These are phyloP conservation scores for Paecilomyces formosus DNA, from an alignment of 2,329 filamentous ascomycete genomes.

Conservation along the genomic window DNA sequence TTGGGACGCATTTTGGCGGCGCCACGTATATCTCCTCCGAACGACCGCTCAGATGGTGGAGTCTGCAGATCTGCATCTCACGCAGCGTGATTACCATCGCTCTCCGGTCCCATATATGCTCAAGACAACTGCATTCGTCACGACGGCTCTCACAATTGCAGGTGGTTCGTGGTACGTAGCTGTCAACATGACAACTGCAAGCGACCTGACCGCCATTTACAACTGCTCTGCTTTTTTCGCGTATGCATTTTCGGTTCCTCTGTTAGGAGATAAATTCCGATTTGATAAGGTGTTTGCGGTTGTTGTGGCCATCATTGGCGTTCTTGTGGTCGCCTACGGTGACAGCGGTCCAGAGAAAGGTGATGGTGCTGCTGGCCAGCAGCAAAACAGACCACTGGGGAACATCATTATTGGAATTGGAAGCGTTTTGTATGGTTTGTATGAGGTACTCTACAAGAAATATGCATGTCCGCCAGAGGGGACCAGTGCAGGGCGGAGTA, in stretches of 20 bases:
- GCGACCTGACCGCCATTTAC: slow-evolving; percentile 95
- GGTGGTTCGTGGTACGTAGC: slow-evolving; percentile 94
- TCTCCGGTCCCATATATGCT: slow-evolving; percentile 66
- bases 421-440: slow-evolving; percentile 88
- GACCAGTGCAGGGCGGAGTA: slow-evolving; percentile 73
- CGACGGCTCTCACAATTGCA: slow-evolving; percentile 77
- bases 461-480: slow-evolving; percentile 89
- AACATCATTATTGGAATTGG: slow-evolving; percentile 90
- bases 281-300: slow-evolving; percentile 83
- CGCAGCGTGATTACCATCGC: slow-evolving; percentile 27
- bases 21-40: slow-evolving; percentile 56
- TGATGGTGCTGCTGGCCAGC: slow-evolving; percentile 35
- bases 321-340: slow-evolving; percentile 92
- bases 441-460: slow-evolving; percentile 94
- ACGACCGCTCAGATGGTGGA: slow-evolving; percentile 79
- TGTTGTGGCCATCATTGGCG: slow-evolving; percentile 75
- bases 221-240: slow-evolving; percentile 99
- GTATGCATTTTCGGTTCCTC: slow-evolving; percentile 88
- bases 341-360: slow-evolving; percentile 55
- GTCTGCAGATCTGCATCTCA: slow-evolving; percentile 63
- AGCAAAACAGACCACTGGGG: slow-evolving; percentile 65
- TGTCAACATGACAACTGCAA: slow-evolving; percentile 85
- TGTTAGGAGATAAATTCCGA: slow-evolving; percentile 77
- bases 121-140: slow-evolving; percentile 72
- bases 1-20: slow-evolving; percentile 80